phyloP scores from a whole-genome alignment of 352 stramenopile species.

The Globisporangium cylindrosporum region DNA sequence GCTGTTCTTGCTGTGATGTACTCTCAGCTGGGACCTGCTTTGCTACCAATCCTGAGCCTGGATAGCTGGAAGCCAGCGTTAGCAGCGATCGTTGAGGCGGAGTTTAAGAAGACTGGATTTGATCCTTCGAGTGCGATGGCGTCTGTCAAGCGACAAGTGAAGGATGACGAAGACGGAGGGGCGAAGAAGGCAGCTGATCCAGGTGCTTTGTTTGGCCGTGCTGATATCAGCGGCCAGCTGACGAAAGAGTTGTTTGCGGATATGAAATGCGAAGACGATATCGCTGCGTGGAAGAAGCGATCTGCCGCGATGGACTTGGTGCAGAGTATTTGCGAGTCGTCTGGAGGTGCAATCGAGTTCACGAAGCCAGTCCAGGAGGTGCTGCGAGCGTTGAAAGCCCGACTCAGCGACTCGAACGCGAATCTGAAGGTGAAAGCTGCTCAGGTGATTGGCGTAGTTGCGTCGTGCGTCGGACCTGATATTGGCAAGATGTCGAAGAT shows the following conservation, averaged over 20 bases:
- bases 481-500: constrained; percentile 82
- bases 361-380: constrained; percentile 80
- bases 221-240: constrained; percentile 76
- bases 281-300: constrained; percentile 84
- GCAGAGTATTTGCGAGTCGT: constrained; percentile 72
- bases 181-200: constrained; percentile 34
- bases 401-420: constrained; percentile 80
- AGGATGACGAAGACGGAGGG: constrained; percentile 53
- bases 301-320: constrained; percentile 76
- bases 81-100: constrained; percentile 64
- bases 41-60: constrained; percentile 77
- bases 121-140: constrained; percentile 53
- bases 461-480: constrained; percentile 71
- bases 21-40: constrained; percentile 71
- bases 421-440: constrained; percentile 87
- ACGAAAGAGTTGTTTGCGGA: constrained; percentile 85
- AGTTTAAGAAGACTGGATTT: constrained; percentile 83
- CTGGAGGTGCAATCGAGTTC: constrained; percentile 79
- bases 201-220: constrained; percentile 64
- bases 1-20: constrained; percentile 78
- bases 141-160: constrained; percentile 66
- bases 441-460: constrained; percentile 78
- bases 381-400: constrained; percentile 69
- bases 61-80: constrained; percentile 85
- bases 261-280: constrained; percentile 86